Evolutionary conservation across 2,329 filamentous ascomycete genomes (phyloP).

Genomic region (Parascedosporium putredinis): DNA sequence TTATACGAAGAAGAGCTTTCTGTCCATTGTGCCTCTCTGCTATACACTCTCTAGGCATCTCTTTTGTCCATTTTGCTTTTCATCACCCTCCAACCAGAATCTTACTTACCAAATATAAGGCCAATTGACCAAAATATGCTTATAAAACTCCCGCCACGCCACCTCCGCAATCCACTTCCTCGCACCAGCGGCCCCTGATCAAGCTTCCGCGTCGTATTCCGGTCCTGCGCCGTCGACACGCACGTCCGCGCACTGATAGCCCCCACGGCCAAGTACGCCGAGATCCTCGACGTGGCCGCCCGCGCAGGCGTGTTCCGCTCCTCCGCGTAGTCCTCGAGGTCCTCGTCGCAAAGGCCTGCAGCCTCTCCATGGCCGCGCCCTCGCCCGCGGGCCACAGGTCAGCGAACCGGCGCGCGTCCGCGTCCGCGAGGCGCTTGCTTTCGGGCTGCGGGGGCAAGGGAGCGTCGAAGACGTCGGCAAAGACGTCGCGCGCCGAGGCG

Average conservation of each 20-base stretch:
- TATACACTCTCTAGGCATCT: too few relatives aligned
- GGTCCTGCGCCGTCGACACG: conserved; percentile 49
- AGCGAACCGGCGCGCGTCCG: conserved; percentile 47
- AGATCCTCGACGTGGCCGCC: conserved; percentile 56
- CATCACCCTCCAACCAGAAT: too few relatives aligned
- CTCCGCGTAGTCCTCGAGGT: conserved; percentile 50
- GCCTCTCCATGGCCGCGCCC: conserved; percentile 53
- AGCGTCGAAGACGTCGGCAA: conserved; percentile 41
- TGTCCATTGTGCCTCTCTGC: too few relatives aligned
- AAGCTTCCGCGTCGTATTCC: conserved; percentile 54
- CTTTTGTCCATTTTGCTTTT: too few relatives aligned
- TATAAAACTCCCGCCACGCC: conserved; percentile 83
- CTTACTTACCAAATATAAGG: conserved; percentile 69
- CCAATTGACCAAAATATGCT: conserved; percentile 75
- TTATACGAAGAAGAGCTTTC: too few relatives aligned
- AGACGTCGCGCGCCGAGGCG: conserved; percentile 14
- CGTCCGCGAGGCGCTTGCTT: conserved; percentile 48
- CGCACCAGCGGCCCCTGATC: conserved; percentile 56
- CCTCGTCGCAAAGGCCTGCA: conserved; percentile 60
- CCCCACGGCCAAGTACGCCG: conserved; percentile 60
- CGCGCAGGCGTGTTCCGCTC: conserved; percentile 55
- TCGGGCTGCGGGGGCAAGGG: conserved; percentile 51
- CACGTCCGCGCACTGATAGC: conserved; percentile 58
- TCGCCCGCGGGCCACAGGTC: conserved; percentile 67
- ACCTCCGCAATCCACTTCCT: conserved; percentile 71